These are phyloP conservation scores for Coemansia javaensis DNA, from an alignment of 192 early-diverging fungal genomes.

Conservation along the genomic window DNA sequence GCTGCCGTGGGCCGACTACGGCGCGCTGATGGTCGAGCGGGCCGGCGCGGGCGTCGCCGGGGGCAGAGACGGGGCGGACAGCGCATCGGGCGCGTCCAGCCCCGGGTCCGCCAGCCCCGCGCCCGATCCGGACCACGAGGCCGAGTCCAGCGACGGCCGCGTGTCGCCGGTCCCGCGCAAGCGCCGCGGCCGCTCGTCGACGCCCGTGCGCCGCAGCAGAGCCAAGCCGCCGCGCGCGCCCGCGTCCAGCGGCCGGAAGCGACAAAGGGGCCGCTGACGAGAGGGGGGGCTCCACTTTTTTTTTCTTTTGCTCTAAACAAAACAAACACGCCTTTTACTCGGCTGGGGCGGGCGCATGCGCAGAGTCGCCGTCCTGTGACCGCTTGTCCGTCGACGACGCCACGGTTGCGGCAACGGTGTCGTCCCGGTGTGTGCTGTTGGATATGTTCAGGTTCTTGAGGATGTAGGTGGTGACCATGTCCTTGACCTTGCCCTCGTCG, in stretches of 20 bases:
- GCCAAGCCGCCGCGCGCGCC: conserved; percentile 25
- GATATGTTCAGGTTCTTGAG: conserved; percentile 39
- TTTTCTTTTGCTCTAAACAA: neutral
- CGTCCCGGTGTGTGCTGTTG: conserved; percentile 13
- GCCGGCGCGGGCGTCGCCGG: conserved; percentile 27
- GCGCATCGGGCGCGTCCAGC: neutral
- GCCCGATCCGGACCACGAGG: conserved; percentile 2
- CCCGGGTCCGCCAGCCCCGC: conserved; percentile 3
- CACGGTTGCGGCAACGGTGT: conserved; percentile 33
- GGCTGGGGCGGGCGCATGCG: neutral
- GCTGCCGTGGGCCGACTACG: conserved; percentile 46
- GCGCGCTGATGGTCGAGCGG: conserved; percentile 41
- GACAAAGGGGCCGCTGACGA: conserved; percentile 20
- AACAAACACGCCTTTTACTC: neutral
- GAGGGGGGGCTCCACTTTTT: too few relatives aligned
- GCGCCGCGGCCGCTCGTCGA: conserved; percentile 30
- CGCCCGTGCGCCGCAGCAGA: conserved; percentile 36
- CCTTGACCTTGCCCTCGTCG: conserved; percentile 57
- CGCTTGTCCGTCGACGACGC: conserved; percentile 29
- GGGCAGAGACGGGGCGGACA: conserved; percentile 16
- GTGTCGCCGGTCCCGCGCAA: conserved; percentile 19
- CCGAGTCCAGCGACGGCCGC: conserved; percentile 19
- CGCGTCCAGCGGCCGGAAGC: conserved; percentile 21
- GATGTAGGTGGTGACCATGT: conserved; percentile 53
- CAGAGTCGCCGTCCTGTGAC: conserved; percentile 31